Base-by-base conservation (phyloP, 208 protist species). In the Trypanosoma lewisi region DNA sequence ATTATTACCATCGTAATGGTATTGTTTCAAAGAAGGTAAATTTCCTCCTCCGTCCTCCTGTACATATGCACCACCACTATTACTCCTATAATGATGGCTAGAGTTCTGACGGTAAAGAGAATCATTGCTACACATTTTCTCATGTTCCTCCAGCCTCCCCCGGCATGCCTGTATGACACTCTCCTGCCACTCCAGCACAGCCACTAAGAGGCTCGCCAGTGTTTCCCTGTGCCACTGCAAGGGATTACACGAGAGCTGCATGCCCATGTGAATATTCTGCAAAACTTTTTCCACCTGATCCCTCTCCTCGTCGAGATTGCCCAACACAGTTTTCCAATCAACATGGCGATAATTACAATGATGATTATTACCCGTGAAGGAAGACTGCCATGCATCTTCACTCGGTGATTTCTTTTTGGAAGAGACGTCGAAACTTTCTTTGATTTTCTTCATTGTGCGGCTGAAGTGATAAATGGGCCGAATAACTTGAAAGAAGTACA, bases 401-500 rank as follows among this genome's bases (percentile, higher is more conserved):
- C n/a, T n/a, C n/a, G n/a, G n/a, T n/a, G n/a, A n/a, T n/a, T n/a
- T n/a, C 5, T 1, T 23, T 14, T 50, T 25, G 7, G 12, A 1
- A 6, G 41, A 7, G 0, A 25, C 14, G 1, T 19, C 27, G 17
- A 64, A 25, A 17, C 42, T 17, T 28, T 45, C 17, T 44, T 44
- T 4, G 14, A n/a, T 21, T 8, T 64, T 7, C 27, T 42, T 4
- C 30, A 64, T 64, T 12, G 19, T 5, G 2, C 51, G 39, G 47
- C 76, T 83, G 36, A 78, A 61, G 17, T 52, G 17, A 4, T 53
- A 53, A 52, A 80, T 70, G 0, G 79, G 79, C 14, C 76, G 49
- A 45, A 75, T 62, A 41, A 82, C 56, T 9, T 63, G 37, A 36
- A 79, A 85, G 45, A 78, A 84, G 45, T 77, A 39, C 54, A 87